Base-by-base conservation (phyloP, 164 flowering plant genomes). In the Vitis labrusca region DNA sequence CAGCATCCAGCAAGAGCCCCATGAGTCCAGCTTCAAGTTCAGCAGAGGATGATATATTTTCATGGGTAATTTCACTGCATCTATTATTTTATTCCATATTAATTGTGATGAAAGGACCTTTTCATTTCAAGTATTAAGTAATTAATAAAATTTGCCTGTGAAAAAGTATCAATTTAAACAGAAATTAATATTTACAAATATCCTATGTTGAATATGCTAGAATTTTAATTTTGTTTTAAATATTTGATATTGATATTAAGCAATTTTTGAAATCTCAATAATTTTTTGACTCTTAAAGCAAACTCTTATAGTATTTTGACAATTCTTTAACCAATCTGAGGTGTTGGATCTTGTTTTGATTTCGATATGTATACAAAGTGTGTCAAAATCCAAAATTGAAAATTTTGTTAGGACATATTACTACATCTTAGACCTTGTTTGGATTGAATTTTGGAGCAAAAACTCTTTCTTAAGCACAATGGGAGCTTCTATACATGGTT, bases 21-120 rank as follows among this genome's bases (percentile, higher is more conserved):
- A 92, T 96, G 97, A 96, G 99, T 73, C 98, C 97, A 16, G 98
- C 99, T 72, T 96, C 85, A 71, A 87, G 99, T 78, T 48, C 82
- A 17, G 67, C 69, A 61, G 89, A 85, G 62, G 91, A 88, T 80
- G 97, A 89, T 67, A 86, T 96, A 75, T 96, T 93, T 73, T 87
- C 99, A 51, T 96, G 99, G 99, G 99, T 96, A 93, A 82, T 50
- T 70, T 63, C 37, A 23, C 59, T 50, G 11, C 29, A 30, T 59
- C 49, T 62, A 8, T 63, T 62, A 37, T 37, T 58, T 53, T 78
- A 50, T 14, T 65, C 50, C 57, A 10, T 53, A 5, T 27, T 37
- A 61, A 48, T 68, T 54, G 23, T 60, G 51, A 3, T 48, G 54
- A 29, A 15, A 10, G 49, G 12, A 59, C 15, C n/a, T 37, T 68